Conservation (phyloP, 345 rosid genomes). For the Balakata baccata region DNA sequence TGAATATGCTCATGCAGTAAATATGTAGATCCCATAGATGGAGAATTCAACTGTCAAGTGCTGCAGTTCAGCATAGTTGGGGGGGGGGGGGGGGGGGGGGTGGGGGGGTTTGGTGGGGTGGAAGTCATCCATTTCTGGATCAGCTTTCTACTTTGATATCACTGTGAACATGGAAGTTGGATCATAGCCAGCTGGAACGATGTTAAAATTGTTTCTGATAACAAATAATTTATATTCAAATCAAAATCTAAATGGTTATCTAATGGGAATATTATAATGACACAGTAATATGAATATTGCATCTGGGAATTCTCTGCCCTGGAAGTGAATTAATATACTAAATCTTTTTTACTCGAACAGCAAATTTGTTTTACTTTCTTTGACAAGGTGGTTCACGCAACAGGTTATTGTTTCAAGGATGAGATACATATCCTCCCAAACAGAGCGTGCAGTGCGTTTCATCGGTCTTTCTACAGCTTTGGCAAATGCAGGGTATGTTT, state of each 20-base stretch:
- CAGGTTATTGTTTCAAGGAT: conserved; percentile 98
- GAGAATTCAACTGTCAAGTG: neutral
- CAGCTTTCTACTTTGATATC: neutral
- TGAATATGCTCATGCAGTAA: neutral
- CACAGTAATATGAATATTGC: neutral
- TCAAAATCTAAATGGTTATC: neutral
- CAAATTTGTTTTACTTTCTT: neutral
- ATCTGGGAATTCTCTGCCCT: neutral
- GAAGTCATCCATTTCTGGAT: neutral
- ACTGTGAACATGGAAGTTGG: neutral
- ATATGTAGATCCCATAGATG: neutral
- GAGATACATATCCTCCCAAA: conserved; percentile 99
- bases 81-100: neutral
- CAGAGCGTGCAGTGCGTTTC: conserved; percentile 85
- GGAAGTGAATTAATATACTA: neutral
- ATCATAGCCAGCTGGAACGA: neutral
- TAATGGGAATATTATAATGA: neutral
- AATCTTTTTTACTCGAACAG: neutral
- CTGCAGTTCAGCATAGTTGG: neutral
- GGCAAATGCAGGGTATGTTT: conserved; percentile 86
- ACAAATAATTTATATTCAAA: neutral
- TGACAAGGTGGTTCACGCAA: conserved; percentile 3
- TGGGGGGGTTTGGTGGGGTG: no score
- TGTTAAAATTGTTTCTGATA: neutral
- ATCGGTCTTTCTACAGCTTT: conserved; percentile 96